Percentiles rank a stretch among this genome's conserved stretches.
phyloP scores from a whole-genome alignment of 768 basidiomycete genomes.

The Ramaria sp. region DNA sequence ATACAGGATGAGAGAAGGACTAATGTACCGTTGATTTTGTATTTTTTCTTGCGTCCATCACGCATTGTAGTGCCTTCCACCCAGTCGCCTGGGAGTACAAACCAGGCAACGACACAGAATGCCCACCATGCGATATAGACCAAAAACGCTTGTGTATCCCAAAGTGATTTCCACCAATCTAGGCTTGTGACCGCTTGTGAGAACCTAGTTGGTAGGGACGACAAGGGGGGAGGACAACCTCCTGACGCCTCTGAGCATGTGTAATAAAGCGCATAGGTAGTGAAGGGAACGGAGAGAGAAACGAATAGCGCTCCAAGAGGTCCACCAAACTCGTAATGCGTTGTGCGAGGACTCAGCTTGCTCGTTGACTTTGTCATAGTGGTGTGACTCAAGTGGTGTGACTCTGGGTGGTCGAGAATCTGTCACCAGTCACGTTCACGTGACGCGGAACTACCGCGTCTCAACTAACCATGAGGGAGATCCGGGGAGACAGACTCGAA shows the following conservation, averaged over 20 bases:
- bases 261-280: conserved; percentile 68
- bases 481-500: conserved; percentile 65
- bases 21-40: conserved; percentile 88
- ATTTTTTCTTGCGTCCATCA: conserved; percentile 64
- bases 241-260: conserved; percentile 61
- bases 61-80: conserved; percentile 63
- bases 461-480: conserved; percentile 18
- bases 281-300: conserved; percentile 55
- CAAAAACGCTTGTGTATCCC: conserved; percentile 68
- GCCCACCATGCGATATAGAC: conserved; percentile 86
- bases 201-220: conserved; percentile 31
- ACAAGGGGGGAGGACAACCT: conserved; percentile 51
- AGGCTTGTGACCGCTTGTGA: conserved; percentile 33
- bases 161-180: conserved; percentile 64
- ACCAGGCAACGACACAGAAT: conserved; percentile 79
- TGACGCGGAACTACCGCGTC: conserved; percentile 3
- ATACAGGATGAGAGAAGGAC: conserved; percentile 2
- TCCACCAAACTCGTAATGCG: conserved; percentile 71
- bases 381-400: background rate
- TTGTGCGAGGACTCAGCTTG: conserved; percentile 58
- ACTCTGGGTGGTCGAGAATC: background rate
- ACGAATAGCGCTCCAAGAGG: conserved; percentile 68
- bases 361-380: background rate
- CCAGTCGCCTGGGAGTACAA: conserved; percentile 60
- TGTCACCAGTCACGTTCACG: background rate